Conservation (phyloP, 2,329 filamentous ascomycete genomes). For the Xylogone sp. region DNA sequence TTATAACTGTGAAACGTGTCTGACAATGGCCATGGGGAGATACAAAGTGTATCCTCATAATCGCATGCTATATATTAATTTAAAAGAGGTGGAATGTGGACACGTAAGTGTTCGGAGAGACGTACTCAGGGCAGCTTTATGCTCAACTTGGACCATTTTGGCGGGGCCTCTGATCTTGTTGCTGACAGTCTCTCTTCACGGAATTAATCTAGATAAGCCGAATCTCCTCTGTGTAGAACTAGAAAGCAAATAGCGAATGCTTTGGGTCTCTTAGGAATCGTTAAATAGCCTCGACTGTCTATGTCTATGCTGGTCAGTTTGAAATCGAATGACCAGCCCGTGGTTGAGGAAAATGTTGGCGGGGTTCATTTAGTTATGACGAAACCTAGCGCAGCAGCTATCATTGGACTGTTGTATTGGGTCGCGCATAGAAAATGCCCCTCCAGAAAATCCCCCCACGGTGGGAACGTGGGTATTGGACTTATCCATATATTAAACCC, state of each 20-base stretch:
- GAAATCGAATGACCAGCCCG: background rate
- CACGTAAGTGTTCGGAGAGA: constrained; percentile 26
- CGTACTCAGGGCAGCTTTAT: constrained; percentile 66
- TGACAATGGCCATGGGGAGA: background rate
- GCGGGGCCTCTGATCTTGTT: constrained; percentile 16
- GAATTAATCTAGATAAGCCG: constrained; percentile 1
- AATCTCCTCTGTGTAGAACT: background rate
- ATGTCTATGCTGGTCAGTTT: background rate
- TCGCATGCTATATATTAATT: background rate
- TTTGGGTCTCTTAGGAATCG: background rate
- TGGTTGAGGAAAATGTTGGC: background rate
- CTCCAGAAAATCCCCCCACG: too few relatives aligned
- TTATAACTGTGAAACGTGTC: background rate
- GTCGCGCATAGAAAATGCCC: too few relatives aligned
- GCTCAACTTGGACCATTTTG: constrained; percentile 63
- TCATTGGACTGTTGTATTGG: too few relatives aligned
- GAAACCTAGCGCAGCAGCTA: background rate
- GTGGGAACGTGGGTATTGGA: too few relatives aligned
- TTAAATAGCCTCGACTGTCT: background rate
- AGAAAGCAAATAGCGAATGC: background rate
- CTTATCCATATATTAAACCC: too few relatives aligned
- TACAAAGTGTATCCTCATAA: too few relatives aligned
- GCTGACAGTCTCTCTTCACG: constrained; percentile 6
- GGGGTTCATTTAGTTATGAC: background rate
- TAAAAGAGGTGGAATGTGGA: constrained; percentile 10